Base-by-base conservation (phyloP, 148 eudicot species). In the Nepenthes gracilis region DNA sequence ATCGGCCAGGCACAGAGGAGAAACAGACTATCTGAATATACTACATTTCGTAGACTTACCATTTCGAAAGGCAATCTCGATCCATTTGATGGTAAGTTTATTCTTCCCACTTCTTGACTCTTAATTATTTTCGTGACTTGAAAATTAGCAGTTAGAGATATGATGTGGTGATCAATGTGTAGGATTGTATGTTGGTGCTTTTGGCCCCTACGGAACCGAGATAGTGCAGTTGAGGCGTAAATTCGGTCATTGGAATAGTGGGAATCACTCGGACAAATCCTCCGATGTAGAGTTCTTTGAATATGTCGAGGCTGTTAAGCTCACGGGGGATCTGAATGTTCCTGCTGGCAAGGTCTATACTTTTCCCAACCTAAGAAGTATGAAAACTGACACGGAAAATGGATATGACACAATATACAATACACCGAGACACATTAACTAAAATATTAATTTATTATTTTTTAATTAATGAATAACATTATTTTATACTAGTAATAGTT, bases 301-400 rank as follows among this genome's bases (percentile, higher is more conserved):
- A 83, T 94, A 94, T 81, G 99, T 93, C 64, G 99, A 93, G 78
- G 99, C 99, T 23, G 87, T 93, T 60, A 93, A 93, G 85, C 83
- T 93, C 55, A 89, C 99, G 2, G 97, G 99, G 51, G 96, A 93
- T 63, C 72, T 93, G 43, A 89, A 86, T 75, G 92, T 89, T 73
- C 97, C 99, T 72, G 92, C 97, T 71, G 97, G 97, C 74, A 84
- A 93, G 92, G 99, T 94, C 36, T 60, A 65, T 68, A 55, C 47
- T 60, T 61, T 23, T 52, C 47, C 36, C 49, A 60, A 5, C 11
- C 8, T 23, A 23, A 23, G 23, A 23, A 23, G 23, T 23, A 23
- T 23, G 23, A 23, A 23, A 23, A 23, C 23, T 23, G 0, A 23
- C 23, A 23, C 23, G 0, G 23, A 23, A 23, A 23, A 23, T 23